Evolutionary conservation across 2,329 filamentous ascomycete genomes (phyloP).

Genomic region (Cyanodermella asteris): DNA sequence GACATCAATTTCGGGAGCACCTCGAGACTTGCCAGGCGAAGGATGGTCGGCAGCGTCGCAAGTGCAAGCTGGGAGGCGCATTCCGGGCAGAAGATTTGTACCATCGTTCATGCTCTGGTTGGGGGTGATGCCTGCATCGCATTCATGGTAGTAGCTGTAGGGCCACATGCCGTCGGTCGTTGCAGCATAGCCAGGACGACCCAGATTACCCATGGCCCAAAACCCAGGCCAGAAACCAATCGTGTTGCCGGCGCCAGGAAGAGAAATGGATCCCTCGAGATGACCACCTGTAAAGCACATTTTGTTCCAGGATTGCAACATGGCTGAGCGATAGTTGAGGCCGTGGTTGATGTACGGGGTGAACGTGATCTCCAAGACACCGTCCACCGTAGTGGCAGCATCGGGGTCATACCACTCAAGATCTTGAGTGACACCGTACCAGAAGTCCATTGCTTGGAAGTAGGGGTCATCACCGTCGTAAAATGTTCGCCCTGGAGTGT

Average conservation of each 20-base stretch:
- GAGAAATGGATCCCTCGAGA: slow-evolving; percentile 46
- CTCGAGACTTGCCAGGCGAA: slow-evolving; percentile 39
- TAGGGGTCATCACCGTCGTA: slow-evolving; percentile 50
- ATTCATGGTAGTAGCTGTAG: slow-evolving; percentile 47
- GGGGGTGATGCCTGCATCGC: slow-evolving; percentile 47
- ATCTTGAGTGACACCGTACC: slow-evolving; percentile 51
- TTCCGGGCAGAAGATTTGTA: slow-evolving; percentile 44
- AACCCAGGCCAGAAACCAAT: slow-evolving; percentile 56
- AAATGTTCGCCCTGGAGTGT: slow-evolving; percentile 43
- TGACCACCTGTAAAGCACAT: slow-evolving; percentile 51
- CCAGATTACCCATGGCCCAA: slow-evolving; percentile 56
- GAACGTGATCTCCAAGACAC: slow-evolving; percentile 41
- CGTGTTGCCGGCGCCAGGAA: slow-evolving; percentile 43
- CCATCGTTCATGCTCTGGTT: slow-evolving; percentile 50
- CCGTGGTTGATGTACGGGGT: slow-evolving; percentile 43
- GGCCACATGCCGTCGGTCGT: slow-evolving; percentile 56
- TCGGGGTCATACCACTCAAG: slow-evolving; percentile 54
- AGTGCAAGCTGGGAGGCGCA: slow-evolving; percentile 47
- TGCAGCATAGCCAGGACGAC: slow-evolving; percentile 43
- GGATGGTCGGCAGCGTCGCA: slow-evolving; percentile 44
- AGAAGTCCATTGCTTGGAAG: slow-evolving; percentile 45
- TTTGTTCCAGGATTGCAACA: slow-evolving; percentile 55
- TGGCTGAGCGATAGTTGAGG: slow-evolving; percentile 47
- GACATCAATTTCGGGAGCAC: slow-evolving; percentile 50
- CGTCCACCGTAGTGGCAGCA: slow-evolving; percentile 38